Base-by-base conservation (phyloP, 495 filamentous ascomycete species). In the Talaromyces trachyspermus region DNA sequence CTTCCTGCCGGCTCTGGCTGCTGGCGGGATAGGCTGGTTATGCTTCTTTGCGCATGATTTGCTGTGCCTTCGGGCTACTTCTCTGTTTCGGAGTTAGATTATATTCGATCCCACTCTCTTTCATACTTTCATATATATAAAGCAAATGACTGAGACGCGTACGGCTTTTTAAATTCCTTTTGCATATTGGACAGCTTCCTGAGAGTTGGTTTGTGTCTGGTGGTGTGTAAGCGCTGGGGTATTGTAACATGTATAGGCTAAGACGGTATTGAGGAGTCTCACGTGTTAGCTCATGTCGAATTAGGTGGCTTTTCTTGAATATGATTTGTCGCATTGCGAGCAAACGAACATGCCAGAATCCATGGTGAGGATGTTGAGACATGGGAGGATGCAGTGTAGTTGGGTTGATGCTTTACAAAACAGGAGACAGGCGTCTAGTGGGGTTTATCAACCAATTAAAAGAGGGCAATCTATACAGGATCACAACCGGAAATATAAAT, bases 121-220 rank as follows among this genome's bases (percentile, higher is more conserved):
- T n/a, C n/a, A n/a, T n/a, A n/a, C n/a, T 42, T 24, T 33, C 19
- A 45, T 8, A 9, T 14, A 15, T n/a, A 18, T 43, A n/a, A 5
- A 19, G 12, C 3, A 4, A 8, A 1, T n/a, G 1, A 17, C 22
- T n/a, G 4, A 9, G 27, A 15, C 25, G 23, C 51, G 4, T 50
- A 68, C 65, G 53, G 53, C 30, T 66, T 68, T 24, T 56, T 20
- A 33, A 68, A 66, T 2, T 61, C 46, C 43, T 68, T 68, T 60
- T 56, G 53, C 65, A 68, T n/a, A 66, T 55, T 3, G 59, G 63
- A n/a, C 65, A 68, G 39, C 49, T 57, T 11, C 57, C 62, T 38
- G 58, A 43, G 23, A 30, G 42, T 23, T 60, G 51, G 14, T 43
- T 43, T 35, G 53, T 59, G 53, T 68, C 64, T 68, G 32, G 15